A percentile compares a stretch with the other conserved stretches of the same genome.
Evolutionary conservation across 2,329 filamentous ascomycete genomes (phyloP).

Genomic region (Sarocladium strictum): DNA sequence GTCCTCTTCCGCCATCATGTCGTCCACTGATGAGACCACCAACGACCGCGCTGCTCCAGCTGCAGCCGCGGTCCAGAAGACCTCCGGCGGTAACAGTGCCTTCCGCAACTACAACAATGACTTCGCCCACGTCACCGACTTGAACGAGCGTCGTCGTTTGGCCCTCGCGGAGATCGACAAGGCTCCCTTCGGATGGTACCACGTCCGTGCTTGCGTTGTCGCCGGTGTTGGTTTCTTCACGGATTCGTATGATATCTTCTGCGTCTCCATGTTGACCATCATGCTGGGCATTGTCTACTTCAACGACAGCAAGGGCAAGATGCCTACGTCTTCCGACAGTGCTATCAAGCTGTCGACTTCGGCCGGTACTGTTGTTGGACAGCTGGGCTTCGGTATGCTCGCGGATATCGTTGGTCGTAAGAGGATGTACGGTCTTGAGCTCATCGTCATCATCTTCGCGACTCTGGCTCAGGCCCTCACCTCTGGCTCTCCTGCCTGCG

Average conservation of each 20-base stretch:
- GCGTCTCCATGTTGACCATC: slow-evolving; percentile 63
- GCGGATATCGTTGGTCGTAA: slow-evolving; percentile 75
- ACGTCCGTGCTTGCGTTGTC: slow-evolving; percentile 69
- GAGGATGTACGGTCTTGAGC: slow-evolving; percentile 65
- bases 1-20: neutral
- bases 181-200: slow-evolving; percentile 79
- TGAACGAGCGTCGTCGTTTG: slow-evolving; percentile 71
- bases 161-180: slow-evolving; percentile 79
- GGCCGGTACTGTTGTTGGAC: slow-evolving; percentile 76
- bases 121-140: slow-evolving; percentile 58
- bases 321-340: slow-evolving; percentile 64
- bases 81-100: slow-evolving; percentile 60
- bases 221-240: slow-evolving; percentile 87
- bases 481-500: slow-evolving; percentile 55
- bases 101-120: slow-evolving; percentile 77
- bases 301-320: slow-evolving; percentile 43
- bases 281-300: slow-evolving; percentile 80
- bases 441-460: slow-evolving; percentile 75
- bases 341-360: slow-evolving; percentile 75
- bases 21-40: neutral
- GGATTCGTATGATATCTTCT: slow-evolving; percentile 80
- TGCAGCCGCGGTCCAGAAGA: slow-evolving; percentile 31
- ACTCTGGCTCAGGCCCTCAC: slow-evolving; percentile 67
- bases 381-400: slow-evolving; percentile 71
- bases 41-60: neutral